Conservation (phyloP, 768 basidiomycete species). For the Tylopilus felleus region DNA sequence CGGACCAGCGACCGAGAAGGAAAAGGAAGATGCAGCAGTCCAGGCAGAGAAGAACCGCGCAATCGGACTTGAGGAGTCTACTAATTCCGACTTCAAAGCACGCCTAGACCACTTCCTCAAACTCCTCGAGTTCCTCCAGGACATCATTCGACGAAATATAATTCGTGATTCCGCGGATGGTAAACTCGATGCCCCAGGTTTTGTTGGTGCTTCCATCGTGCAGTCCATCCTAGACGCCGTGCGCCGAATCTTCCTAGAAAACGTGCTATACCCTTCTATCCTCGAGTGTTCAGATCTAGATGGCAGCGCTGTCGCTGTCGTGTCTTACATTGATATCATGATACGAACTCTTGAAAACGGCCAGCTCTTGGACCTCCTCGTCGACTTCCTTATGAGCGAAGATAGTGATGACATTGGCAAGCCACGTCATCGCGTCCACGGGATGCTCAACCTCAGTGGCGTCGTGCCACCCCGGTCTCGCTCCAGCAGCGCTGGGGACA, state of each 20-base stretch:
- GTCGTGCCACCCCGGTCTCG: conserved; percentile 34
- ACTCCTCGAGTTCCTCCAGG: conserved; percentile 87
- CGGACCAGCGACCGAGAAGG: conserved; percentile 51
- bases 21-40: conserved; percentile 52
- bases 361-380: conserved; percentile 63
- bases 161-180: conserved; percentile 36
- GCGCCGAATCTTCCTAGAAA: conserved; percentile 84
- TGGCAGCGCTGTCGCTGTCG: conserved; percentile 94
- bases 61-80: conserved; percentile 74
- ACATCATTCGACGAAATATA: conserved; percentile 72
- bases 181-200: conserved; percentile 50
- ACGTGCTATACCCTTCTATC: conserved; percentile 89
- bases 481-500: conserved; percentile 32
- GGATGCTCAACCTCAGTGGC: conserved; percentile 41
- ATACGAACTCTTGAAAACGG: conserved; percentile 69
- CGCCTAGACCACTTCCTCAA: conserved; percentile 89
- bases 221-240: conserved; percentile 82
- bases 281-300: conserved; percentile 90
- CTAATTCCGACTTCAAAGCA: conserved; percentile 68
- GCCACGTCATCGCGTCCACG: conserved; percentile 39
- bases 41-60: conserved; percentile 50
- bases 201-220: conserved; percentile 78
- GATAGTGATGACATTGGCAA: conserved; percentile 69
- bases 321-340: conserved; percentile 93
- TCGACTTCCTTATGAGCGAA: conserved; percentile 81